Percentiles rank a stretch among this genome's conserved stretches.
These are phyloP conservation scores for Lathyrus aphaca DNA, from an alignment of 306 rosid species.

Conservation along the genomic window DNA sequence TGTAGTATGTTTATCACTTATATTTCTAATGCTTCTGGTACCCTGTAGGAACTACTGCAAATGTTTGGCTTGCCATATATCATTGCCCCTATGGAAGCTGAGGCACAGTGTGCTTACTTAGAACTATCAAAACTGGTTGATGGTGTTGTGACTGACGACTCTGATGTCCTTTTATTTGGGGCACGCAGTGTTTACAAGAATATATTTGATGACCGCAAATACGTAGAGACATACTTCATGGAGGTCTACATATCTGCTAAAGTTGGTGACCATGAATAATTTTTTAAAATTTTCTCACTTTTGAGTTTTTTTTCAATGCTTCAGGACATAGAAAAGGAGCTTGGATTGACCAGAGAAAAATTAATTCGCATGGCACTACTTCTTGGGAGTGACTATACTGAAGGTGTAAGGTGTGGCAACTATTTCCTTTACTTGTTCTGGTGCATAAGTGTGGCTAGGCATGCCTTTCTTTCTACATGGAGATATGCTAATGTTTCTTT, in stretches of 20 bases:
- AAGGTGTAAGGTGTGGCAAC: constrained; percentile 81
- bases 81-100: constrained; percentile 98
- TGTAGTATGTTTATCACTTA: constrained; percentile 19
- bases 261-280: constrained; percentile 11
- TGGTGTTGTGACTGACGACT: constrained; percentile 98
- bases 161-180: constrained; percentile 91
- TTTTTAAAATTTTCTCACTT: constrained; percentile 11
- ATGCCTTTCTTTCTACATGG: constrained; percentile 13
- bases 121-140: constrained; percentile 84
- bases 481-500: constrained; percentile 26
- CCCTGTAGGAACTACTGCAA: constrained; percentile 83
- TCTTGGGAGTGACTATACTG: constrained; percentile 98
- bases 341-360: constrained; percentile 80
- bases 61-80: constrained; percentile 97
- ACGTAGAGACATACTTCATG: constrained; percentile 94
- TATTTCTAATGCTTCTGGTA: constrained; percentile 35
- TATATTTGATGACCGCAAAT: constrained; percentile 95
- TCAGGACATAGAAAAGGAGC: constrained; percentile 94
- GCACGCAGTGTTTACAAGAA: constrained; percentile 92
- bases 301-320: constrained; percentile 24
- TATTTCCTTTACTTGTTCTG: constrained; percentile 32
- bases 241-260: constrained; percentile 57
- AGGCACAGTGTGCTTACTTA: constrained; percentile 95
- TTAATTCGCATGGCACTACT: constrained; percentile 86
- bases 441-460: constrained; percentile 38